Evolutionary conservation across 2,329 filamentous ascomycete species (phyloP).

Genomic region (Trichoderma sp.): DNA sequence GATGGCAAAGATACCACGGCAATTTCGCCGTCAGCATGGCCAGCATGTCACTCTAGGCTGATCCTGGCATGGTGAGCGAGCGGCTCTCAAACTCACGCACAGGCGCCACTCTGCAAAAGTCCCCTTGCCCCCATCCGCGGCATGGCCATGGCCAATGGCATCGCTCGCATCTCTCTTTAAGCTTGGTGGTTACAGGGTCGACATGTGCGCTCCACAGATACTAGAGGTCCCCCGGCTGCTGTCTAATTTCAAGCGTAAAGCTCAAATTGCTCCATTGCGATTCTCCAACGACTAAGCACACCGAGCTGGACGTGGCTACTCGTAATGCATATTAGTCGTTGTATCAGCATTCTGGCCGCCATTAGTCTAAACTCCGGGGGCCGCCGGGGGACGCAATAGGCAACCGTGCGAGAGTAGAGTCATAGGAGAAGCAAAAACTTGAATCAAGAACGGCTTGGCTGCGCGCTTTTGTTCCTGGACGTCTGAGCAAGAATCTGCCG

Average conservation of each 20-base stretch:
- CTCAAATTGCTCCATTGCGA: constrained; percentile 4
- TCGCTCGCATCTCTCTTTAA: constrained; percentile 2
- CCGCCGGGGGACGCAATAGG: constrained; percentile 10
- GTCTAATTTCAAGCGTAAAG: constrained; percentile 16
- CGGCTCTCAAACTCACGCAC: background rate
- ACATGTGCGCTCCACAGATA: constrained; percentile 5
- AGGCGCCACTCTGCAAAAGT: constrained; percentile 19
- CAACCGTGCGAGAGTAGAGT: background rate
- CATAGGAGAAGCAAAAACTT: background rate
- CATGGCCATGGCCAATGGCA: background rate
- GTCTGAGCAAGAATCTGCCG: constrained; percentile 8
- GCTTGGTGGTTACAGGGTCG: constrained; percentile 3
- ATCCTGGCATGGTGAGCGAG: constrained; percentile 2
- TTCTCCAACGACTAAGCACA: background rate
- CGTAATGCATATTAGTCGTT: background rate
- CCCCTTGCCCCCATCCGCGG: background rate
- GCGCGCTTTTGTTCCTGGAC: background rate
- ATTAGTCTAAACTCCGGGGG: background rate
- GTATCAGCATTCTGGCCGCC: background rate
- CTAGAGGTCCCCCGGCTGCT: background rate
- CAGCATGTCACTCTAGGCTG: constrained; percentile 3
- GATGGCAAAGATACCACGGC: background rate
- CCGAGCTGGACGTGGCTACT: background rate
- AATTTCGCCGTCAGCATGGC: background rate
- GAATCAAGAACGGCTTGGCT: background rate